Conservation (phyloP, 129 eudicot genomes). For the Artemisia annua region DNA sequence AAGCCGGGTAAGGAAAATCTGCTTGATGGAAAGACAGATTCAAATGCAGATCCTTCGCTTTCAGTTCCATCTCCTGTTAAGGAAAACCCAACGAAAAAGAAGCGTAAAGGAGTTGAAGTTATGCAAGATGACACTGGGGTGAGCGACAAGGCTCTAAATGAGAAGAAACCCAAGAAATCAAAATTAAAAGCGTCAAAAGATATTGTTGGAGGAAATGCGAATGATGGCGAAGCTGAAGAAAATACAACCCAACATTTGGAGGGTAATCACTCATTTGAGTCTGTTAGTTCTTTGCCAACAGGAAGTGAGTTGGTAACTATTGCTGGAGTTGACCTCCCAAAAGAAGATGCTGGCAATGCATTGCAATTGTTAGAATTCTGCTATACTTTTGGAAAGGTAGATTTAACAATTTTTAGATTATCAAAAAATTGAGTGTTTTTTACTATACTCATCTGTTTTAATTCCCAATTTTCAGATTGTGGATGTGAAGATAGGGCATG, state of each 20-base stretch:
- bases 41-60: conserved; percentile 29
- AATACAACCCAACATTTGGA: neutral
- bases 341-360: conserved; percentile 77
- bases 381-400: conserved; percentile 83
- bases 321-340: conserved; percentile 57
- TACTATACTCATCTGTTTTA: neutral
- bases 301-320: conserved; percentile 60
- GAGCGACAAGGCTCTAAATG: conserved; percentile 9
- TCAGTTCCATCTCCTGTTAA: conserved; percentile 18
- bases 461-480: conserved; percentile 41
- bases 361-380: conserved; percentile 91
- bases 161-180: conserved; percentile 29
- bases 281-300: conserved; percentile 47
- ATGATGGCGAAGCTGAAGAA: conserved; percentile 3
- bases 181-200: conserved; percentile 32
- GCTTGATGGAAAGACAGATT: conserved; percentile 44
- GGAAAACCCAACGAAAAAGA: conserved; percentile 36
- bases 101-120: conserved; percentile 1
- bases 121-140: conserved; percentile 18
- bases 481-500: conserved; percentile 61
- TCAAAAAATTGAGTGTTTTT: neutral
- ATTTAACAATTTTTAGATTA: neutral
- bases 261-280: conserved; percentile 19
- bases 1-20: conserved; percentile 69
- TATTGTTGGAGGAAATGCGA: conserved; percentile 12